A percentile compares a stretch with the other conserved stretches of the same genome.
These are phyloP conservation scores for Auricularia sp. DNA, from an alignment of 768 basidiomycete genomes.

Conservation along the genomic window DNA sequence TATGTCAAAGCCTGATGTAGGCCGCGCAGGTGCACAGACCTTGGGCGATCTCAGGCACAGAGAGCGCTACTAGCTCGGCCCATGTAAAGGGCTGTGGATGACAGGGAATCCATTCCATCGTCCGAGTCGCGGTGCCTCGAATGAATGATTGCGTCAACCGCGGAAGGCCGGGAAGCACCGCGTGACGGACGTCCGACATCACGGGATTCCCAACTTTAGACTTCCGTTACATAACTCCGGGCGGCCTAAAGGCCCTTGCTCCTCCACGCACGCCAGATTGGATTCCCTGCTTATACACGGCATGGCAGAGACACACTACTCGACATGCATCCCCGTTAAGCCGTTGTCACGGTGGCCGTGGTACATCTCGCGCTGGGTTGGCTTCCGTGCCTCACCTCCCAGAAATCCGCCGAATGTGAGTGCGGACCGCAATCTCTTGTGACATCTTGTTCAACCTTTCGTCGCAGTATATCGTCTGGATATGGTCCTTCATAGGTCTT, in stretches of 20 bases:
- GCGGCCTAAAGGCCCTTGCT: too few species aligned
- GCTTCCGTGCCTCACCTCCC: constrained; percentile 31
- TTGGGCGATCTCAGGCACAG: constrained; percentile 59
- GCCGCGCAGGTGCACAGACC: constrained; percentile 31
- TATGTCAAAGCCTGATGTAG: constrained; percentile 1
- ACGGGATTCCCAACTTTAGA: not conserved
- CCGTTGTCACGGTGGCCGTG: constrained; percentile 27
- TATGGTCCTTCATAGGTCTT: constrained; percentile 42
- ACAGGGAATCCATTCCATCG: constrained; percentile 32
- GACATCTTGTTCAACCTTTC: not conserved
- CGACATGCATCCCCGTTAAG: too few species aligned
- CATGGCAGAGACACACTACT: too few species aligned
- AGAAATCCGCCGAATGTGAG: constrained; percentile 18
- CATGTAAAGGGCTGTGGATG: constrained; percentile 71
- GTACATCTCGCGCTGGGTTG: constrained; percentile 36
- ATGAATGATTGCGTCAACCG: not conserved
- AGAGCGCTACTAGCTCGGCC: constrained; percentile 50
- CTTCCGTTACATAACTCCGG: too few species aligned
- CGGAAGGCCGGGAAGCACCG: not conserved
- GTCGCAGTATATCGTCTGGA: constrained; percentile 27
- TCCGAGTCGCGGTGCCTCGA: too few species aligned
- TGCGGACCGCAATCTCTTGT: not conserved
- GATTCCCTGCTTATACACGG: too few species aligned
- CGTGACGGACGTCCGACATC: not conserved
- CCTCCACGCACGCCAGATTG: too few species aligned